A percentile compares a stretch with the other conserved stretches of the same genome.
Evolutionary conservation across 2,329 filamentous ascomycete genomes (phyloP).

Genomic region (Sclerotinia trifoliorum): DNA sequence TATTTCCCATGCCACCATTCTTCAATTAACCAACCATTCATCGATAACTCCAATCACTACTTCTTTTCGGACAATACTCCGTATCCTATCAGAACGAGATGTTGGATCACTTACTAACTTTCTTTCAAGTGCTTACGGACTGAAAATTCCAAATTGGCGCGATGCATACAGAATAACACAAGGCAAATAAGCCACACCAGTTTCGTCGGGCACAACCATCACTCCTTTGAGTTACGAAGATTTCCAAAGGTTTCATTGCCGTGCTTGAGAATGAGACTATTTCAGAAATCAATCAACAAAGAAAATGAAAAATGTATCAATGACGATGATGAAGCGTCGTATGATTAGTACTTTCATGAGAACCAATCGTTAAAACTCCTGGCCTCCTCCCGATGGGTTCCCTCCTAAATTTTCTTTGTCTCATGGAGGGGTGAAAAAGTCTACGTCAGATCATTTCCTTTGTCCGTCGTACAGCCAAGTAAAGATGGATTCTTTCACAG

Average conservation of each 20-base stretch:
- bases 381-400: neutral
- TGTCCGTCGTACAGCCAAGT: neutral
- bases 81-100: neutral
- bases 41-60: neutral
- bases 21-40: slow-evolving; percentile 5
- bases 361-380: slow-evolving; percentile 13
- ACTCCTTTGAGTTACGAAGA: slow-evolving; percentile 6
- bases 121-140: slow-evolving; percentile 8
- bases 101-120: neutral
- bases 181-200: slow-evolving; percentile 14
- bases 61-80: slow-evolving; percentile 2
- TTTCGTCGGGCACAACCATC: slow-evolving; percentile 1
- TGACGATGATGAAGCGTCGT: slow-evolving; percentile 11
- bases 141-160: slow-evolving; percentile 3
- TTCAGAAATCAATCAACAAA: slow-evolving; percentile 1
- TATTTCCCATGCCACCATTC: slow-evolving; percentile 13
- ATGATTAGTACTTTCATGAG: neutral
- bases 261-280: slow-evolving; percentile 1
- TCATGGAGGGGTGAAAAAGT: neutral
- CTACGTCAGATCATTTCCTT: slow-evolving; percentile 7
- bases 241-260: neutral
- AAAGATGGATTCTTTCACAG: neutral
- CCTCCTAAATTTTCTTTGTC: neutral
- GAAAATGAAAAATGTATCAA: neutral
- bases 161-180: slow-evolving; percentile 2